Conservation (phyloP, 331 rosid species). For the Malus hybrid region DNA sequence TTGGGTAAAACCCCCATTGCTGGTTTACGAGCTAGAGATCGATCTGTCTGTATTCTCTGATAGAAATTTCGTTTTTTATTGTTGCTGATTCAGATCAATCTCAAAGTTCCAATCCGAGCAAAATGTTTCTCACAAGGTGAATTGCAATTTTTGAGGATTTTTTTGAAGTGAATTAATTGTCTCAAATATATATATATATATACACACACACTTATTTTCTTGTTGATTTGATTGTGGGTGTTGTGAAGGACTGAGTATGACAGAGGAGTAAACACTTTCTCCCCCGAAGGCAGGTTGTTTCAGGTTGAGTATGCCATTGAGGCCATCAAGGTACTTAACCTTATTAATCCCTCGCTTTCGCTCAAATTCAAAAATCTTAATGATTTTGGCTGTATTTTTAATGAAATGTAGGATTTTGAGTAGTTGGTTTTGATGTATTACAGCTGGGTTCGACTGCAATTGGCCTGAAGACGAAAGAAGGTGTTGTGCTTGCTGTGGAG, state of each 20-base stretch:
- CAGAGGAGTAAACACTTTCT: constrained; percentile 96
- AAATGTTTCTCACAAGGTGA: constrained; percentile 89
- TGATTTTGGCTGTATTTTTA: not conserved
- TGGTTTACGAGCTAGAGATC: constrained; percentile 1
- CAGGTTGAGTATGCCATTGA: constrained; percentile 99
- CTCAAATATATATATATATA: not conserved
- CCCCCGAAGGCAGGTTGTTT: constrained; percentile 95
- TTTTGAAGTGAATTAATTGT: not conserved
- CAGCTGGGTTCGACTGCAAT: constrained; percentile 97
- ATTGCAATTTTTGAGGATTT: constrained; percentile 2
- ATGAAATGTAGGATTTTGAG: not conserved
- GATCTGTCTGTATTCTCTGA: not conserved
- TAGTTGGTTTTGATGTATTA: constrained; percentile 10
- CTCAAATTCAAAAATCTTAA: not conserved
- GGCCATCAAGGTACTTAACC: constrained; percentile 68
- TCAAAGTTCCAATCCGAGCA: constrained; percentile 4
- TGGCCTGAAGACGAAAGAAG: constrained; percentile 91
- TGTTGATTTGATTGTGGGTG: not conserved
- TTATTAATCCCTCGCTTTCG: not conserved
- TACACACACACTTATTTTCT: no score
- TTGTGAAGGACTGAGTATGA: constrained; percentile 89
- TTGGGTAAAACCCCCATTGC: not conserved
- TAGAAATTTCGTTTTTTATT: not conserved
- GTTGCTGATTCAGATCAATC: not conserved
- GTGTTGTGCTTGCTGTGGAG: constrained; percentile 97